Evolutionary conservation across 768 basidiomycete genomes (phyloP).

Genomic region (Astraeus odoratus): DNA sequence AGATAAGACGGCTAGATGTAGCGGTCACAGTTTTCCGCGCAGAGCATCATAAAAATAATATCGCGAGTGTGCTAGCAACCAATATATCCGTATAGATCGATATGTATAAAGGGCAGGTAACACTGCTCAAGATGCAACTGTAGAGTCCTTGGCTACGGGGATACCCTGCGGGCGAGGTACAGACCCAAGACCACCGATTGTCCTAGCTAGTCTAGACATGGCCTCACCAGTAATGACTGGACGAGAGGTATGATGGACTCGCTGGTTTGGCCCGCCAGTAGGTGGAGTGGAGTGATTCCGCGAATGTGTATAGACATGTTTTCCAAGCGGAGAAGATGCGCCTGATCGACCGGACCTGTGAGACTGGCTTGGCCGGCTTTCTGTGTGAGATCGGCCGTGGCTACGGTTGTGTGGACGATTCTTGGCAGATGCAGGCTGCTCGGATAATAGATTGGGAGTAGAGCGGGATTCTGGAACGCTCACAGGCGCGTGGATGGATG

Average conservation of each 20-base stretch:
- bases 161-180: slow-evolving; percentile 20
- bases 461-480: slow-evolving; percentile 33
- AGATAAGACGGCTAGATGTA: slow-evolving; percentile 13
- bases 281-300: slow-evolving; percentile 67
- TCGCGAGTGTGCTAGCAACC: slow-evolving; percentile 5
- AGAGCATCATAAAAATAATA: slow-evolving; percentile 7
- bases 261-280: slow-evolving; percentile 31
- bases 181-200: slow-evolving; percentile 40
- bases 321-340: slow-evolving; percentile 37
- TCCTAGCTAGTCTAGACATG: slow-evolving; percentile 55
- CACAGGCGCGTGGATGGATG: slow-evolving; percentile 53
- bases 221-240: slow-evolving; percentile 74
- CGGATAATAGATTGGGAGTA: slow-evolving; percentile 28
- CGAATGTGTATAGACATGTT: slow-evolving; percentile 29
- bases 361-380: slow-evolving; percentile 34
- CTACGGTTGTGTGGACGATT: slow-evolving; percentile 28
- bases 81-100: slow-evolving; percentile 10
- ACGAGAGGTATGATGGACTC: slow-evolving; percentile 39
- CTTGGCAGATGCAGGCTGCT: slow-evolving; percentile 20
- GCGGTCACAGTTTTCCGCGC: slow-evolving; percentile 13
- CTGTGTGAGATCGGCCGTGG: slow-evolving; percentile 53
- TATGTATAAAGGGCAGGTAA: background rate
- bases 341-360: slow-evolving; percentile 37
- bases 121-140: slow-evolving; percentile 16
- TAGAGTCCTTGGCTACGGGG: slow-evolving; percentile 21